Base-by-base conservation (phyloP, 2,329 filamentous ascomycete genomes). In the Neospermospora avenae region DNA sequence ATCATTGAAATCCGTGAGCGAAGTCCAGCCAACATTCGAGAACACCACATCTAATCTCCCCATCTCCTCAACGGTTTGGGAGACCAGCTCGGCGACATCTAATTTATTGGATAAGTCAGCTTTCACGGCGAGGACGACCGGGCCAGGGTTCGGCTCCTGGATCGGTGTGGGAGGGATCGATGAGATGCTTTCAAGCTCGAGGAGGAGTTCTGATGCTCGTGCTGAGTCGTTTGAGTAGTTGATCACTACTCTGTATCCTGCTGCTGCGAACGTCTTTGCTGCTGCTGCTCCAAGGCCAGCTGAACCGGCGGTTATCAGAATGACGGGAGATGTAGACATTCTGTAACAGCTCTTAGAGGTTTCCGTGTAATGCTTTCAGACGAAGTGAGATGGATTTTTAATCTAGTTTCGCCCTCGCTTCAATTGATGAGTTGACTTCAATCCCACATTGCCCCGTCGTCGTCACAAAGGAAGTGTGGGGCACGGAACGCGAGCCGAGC, bases 1-100 rank as follows among this genome's bases (percentile, higher is more conserved):
- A 65, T 80, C 71, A 7, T 63, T 70, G 48, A 83, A 74, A 54
- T 80, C 72, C 13, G 78, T 73, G 16, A 80, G 71, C 16, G 68
- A 70, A 0, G 81, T 82, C 80, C 81, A 84, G 2, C 81, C 81
- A 7, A 88, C 88, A 73, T 95, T 95, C 2, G 87, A 89, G 68
- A 93, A 84, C 48, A 95, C 78, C 42, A 91, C 80, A 74, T 95
- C 90, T n/a, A 95, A 73, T 1, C 86, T 84, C 4, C 87, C 88
- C 64, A 91, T 78, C n/a, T 74, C 74, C 25, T 80, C 74, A 51
- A 86, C 78, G 1, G 84, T 81, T 46, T 86, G 80, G 18, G 80
- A 74, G 0, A 93, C 83, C 0, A 87, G 78, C 0, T 77, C 76
- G 52, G 77, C 73, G 63, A 89, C 84, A 25, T 89, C 87, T 1